Evolutionary conservation across 1,284 basidiomycete species (phyloP).

Genomic region (Porodaedalea pini): DNA sequence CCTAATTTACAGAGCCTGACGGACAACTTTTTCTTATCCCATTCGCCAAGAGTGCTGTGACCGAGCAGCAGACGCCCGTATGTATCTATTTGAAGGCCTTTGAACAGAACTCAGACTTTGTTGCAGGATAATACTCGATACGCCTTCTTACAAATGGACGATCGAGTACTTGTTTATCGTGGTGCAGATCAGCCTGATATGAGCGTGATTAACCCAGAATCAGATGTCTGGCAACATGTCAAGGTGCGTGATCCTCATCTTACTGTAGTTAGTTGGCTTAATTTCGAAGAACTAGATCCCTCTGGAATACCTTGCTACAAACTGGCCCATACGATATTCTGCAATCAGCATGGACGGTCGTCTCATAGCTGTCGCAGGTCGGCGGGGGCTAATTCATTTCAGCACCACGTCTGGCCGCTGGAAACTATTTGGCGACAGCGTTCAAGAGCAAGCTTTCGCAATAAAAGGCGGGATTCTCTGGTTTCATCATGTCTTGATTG

Average conservation of each 20-base stretch:
- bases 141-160: slow-evolving; percentile 94
- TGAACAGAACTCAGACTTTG: slow-evolving; percentile 1
- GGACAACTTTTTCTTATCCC: slow-evolving; percentile 83
- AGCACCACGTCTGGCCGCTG: slow-evolving; percentile 91
- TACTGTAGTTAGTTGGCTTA: neutral
- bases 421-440: slow-evolving; percentile 83
- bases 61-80: slow-evolving; percentile 88
- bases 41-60: slow-evolving; percentile 93
- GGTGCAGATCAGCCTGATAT: slow-evolving; percentile 97
- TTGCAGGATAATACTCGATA: slow-evolving; percentile 89
- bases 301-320: slow-evolving; percentile 79
- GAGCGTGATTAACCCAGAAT: slow-evolving; percentile 98
- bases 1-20: slow-evolving; percentile 42
- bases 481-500: slow-evolving; percentile 96
- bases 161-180: slow-evolving; percentile 91
- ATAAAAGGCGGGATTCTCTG: slow-evolving; percentile 93
- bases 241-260: slow-evolving; percentile 47
- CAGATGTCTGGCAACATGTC: slow-evolving; percentile 96
- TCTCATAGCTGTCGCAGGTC: slow-evolving; percentile 90
- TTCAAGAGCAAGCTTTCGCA: slow-evolving; percentile 86
- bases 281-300: slow-evolving; percentile 60
- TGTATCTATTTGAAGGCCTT: slow-evolving; percentile 24
- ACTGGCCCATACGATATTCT: slow-evolving; percentile 95
- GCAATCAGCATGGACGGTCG: slow-evolving; percentile 89
- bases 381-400: slow-evolving; percentile 90